Evolutionary conservation across 352 stramenopile genomes (phyloP), one percentile per base, ranked within the genome.

Genomic region (Phytopythium chamaehyphon): DNA sequence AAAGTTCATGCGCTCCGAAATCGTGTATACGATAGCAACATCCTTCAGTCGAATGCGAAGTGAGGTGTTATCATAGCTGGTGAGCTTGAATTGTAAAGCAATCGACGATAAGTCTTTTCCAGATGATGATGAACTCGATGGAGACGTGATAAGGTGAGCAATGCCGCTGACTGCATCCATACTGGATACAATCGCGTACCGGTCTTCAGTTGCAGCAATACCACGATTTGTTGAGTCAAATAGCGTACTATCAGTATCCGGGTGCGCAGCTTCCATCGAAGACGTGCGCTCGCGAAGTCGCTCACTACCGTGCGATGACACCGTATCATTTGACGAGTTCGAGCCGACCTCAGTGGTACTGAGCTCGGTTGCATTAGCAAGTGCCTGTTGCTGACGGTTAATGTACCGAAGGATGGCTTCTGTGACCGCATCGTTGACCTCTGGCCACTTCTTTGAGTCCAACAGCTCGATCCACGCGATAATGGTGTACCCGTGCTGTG

Each of bases 381-480:
- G 61, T 1, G 82, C 74, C 35, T 73, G 75, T 33, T 91, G 81
- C 35, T 93, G 75, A 12, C 74, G 69, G 51, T 75, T 86, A 19
- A 86, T 81, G 55, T 90, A 93, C 12, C 73, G 68, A 46, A 93
- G 62, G 59, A 95, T 90, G 6, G 80, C 82, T 31, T 90, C 73
- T 0, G 76, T 68, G 1, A 95, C 73, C 0, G 68, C 70, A 18
- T 61, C 58, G 51, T 66, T 76, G 28, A 92, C 82, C 40, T 76
- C 68, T 0, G 81, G 84, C 83, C 84, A 94, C 52, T 95, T 94
- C 51, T 89, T 88, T 2, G 82, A 61, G 40, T 92, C 82, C 11
- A 95, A 54, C 0, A 96, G 55, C 53, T 95, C 85, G 40, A 95
- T 79, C 85, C 86, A 96, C 3, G 87, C 80, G 15, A 94, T 93